A percentile compares a stretch with the other conserved stretches of the same genome.
phyloP scores from a whole-genome alignment of 345 rosid genomes.

The Populus alba region DNA sequence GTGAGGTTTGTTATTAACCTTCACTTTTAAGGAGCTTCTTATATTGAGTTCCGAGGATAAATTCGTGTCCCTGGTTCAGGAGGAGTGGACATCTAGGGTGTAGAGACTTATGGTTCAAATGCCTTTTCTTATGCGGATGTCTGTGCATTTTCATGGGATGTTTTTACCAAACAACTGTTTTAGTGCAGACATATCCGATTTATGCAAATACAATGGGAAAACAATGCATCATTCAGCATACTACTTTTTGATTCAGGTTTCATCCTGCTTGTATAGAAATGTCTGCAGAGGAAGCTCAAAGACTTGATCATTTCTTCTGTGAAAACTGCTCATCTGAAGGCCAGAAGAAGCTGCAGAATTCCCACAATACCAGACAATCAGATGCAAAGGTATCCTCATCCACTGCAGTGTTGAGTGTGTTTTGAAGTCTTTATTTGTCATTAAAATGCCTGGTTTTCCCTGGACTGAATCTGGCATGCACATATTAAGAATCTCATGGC shows the following conservation, averaged over 20 bases:
- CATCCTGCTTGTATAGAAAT: constrained; percentile 97
- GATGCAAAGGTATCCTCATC: constrained; percentile 59
- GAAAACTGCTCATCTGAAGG: constrained; percentile 71
- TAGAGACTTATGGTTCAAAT: not conserved
- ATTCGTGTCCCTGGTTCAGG: not conserved
- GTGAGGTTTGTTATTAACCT: not conserved
- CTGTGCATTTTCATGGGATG: not conserved
- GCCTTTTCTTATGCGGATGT: not conserved
- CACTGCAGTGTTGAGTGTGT: not conserved
- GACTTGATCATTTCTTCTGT: constrained; percentile 81
- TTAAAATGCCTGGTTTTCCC: not conserved
- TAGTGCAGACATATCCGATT: constrained; percentile 10
- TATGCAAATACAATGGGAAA: constrained; percentile 13
- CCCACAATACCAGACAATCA: constrained; percentile 47
- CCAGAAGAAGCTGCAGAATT: constrained; percentile 58
- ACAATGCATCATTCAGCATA: constrained; percentile 28
- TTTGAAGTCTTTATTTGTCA: not conserved
- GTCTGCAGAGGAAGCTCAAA: constrained; percentile 74
- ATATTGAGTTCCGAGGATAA: not conserved
- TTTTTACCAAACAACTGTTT: not conserved
- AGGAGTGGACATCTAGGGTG: not conserved
- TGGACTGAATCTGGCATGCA: not conserved
- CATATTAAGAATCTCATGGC: not conserved
- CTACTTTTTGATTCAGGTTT: constrained; percentile 76
- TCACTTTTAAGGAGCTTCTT: not conserved